Conservation (phyloP, 805 yeast genomes). For the Metschnikowia hibisci region DNA sequence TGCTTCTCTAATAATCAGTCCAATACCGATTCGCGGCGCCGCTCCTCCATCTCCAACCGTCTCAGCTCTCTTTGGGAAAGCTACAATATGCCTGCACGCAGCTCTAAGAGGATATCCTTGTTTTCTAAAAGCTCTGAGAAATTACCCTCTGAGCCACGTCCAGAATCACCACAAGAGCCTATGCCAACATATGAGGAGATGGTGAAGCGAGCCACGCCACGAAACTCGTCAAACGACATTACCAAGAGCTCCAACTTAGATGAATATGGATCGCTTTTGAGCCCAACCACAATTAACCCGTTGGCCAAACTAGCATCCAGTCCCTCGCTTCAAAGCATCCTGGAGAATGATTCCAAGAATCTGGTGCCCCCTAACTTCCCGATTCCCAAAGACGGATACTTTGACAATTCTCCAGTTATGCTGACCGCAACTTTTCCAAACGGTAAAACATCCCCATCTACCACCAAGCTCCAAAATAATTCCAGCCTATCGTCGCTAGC, state of each 20-base stretch:
- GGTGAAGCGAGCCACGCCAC: background rate
- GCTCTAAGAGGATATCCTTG: conserved; percentile 19
- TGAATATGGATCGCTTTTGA: background rate
- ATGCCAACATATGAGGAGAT: conserved; percentile 3
- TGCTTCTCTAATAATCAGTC: conserved; percentile 11
- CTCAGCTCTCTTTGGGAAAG: conserved; percentile 19
- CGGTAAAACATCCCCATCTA: background rate
- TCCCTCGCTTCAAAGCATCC: conserved; percentile 4
- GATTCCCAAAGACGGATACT: conserved; percentile 3
- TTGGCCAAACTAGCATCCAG: background rate
- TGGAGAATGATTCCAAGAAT: background rate
- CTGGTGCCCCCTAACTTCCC: background rate
- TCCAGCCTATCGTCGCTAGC: background rate
- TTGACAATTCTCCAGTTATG: background rate
- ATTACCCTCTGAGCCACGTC: background rate
- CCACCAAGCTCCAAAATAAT: background rate
- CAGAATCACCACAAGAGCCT: conserved; percentile 2
- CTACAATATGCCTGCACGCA: conserved; percentile 18
- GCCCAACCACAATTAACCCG: background rate
- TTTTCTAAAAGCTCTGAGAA: conserved; percentile 9
- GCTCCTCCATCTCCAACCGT: conserved; percentile 18
- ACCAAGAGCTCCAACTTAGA: conserved; percentile 3
- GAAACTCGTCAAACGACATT: background rate
- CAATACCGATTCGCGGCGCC: conserved; percentile 10
- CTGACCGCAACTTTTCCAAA: background rate